Percentiles rank a stretch among this genome's conserved stretches.
phyloP scores from a whole-genome alignment of 768 basidiomycete genomes.

The Porphyrellus cyaneotinctus region DNA sequence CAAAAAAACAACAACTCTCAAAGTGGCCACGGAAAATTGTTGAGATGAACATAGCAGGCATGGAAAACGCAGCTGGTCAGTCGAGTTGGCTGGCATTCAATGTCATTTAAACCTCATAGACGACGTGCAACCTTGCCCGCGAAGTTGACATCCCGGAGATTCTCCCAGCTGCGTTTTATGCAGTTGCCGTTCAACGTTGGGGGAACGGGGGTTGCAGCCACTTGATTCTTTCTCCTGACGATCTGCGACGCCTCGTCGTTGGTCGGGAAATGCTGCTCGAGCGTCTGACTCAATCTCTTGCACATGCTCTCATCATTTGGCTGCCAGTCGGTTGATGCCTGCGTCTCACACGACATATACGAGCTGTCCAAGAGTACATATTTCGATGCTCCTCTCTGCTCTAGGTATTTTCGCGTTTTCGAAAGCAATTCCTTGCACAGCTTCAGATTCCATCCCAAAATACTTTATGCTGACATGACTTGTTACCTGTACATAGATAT shows the following conservation, averaged over 20 bases:
- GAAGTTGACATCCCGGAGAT: conserved; percentile 35
- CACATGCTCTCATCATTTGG: too few relatives aligned
- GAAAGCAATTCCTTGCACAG: neutral
- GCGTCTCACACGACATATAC: conserved; percentile 9
- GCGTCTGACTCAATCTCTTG: conserved; percentile 13
- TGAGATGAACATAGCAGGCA: conserved; percentile 25
- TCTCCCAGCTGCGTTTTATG: conserved; percentile 40
- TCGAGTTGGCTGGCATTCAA: neutral
- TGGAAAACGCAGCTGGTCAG: conserved; percentile 33
- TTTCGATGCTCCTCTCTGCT: neutral
- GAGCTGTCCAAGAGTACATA: conserved; percentile 1
- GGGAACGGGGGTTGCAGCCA: conserved; percentile 23
- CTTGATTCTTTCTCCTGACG: conserved; percentile 24
- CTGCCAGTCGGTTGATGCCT: conserved; percentile 4
- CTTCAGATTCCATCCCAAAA: conserved; percentile 10
- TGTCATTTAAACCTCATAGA: neutral
- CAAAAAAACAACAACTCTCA: conserved; percentile 17
- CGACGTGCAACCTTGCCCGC: conserved; percentile 29
- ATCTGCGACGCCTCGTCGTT: conserved; percentile 30
- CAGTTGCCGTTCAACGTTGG: conserved; percentile 33
- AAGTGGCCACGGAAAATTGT: conserved; percentile 31
- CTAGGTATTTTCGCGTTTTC: neutral
- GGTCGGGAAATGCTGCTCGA: conserved; percentile 32
- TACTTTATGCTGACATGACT: conserved; percentile 13
- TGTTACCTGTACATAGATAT: neutral